A percentile compares a stretch with the other conserved stretches of the same genome.
These are phyloP conservation scores for Geoglossum cookeanum DNA, from an alignment of 2,329 filamentous ascomycete species.

Conservation along the genomic window DNA sequence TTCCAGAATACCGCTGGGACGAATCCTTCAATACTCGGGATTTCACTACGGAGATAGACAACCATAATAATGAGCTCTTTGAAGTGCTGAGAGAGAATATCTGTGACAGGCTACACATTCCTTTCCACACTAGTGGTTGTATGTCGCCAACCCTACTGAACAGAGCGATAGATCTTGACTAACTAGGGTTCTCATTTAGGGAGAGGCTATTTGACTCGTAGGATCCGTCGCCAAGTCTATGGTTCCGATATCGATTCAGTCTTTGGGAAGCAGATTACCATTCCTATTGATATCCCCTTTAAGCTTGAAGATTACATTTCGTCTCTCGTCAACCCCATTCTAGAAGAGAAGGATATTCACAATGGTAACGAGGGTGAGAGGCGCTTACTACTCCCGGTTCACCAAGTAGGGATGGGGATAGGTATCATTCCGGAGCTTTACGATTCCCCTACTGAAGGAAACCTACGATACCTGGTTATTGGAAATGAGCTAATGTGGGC, in stretches of 20 bases:
- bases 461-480: constrained; percentile 10
- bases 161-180: background rate
- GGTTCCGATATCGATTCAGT: constrained; percentile 7
- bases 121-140: background rate
- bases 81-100: constrained; percentile 5
- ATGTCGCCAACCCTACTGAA: background rate
- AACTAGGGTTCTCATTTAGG: constrained; percentile 2
- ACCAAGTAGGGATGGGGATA: constrained; percentile 7
- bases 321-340: background rate
- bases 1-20: constrained; percentile 13
- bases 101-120: constrained; percentile 7
- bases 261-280: constrained; percentile 9
- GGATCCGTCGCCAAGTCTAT: constrained; percentile 11
- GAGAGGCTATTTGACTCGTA: constrained; percentile 12
- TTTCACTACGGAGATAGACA: constrained; percentile 8
- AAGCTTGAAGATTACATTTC: constrained; percentile 10
- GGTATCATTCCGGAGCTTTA: constrained; percentile 2
- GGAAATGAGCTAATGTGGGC: constrained; percentile 12
- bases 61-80: constrained; percentile 11
- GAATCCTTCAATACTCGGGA: constrained; percentile 4
- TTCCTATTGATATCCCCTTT: constrained; percentile 8
- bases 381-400: constrained; percentile 7
- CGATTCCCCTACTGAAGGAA: background rate
- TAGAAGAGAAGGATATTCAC: background rate
- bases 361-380: constrained; percentile 2